Evolutionary conservation across 805 yeast genomes (phyloP).

Genomic region (Saturnispora galanensis): DNA sequence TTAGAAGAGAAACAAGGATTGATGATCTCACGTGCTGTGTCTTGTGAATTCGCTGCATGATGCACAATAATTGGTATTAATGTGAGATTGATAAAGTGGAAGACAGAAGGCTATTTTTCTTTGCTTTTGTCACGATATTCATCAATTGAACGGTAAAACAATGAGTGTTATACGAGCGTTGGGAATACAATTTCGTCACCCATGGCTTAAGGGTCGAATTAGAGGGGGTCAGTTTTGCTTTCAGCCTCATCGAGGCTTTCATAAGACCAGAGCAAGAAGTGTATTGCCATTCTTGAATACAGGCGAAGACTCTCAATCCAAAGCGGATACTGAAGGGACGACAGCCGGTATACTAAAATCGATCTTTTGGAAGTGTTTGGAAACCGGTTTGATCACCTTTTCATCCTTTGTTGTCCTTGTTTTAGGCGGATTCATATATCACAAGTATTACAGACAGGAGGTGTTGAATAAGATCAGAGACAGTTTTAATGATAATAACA

Average conservation of each 20-base stretch:
- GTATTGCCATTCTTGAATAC: neutral
- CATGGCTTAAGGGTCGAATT: too few species aligned
- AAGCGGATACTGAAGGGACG: neutral
- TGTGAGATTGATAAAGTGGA: neutral
- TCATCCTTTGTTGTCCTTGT: slow-evolving; percentile 62
- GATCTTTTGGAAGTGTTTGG: slow-evolving; percentile 35
- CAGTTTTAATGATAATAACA: slow-evolving; percentile 59
- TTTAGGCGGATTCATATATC: slow-evolving; percentile 63
- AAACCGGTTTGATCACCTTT: slow-evolving; percentile 63
- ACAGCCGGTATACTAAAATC: neutral
- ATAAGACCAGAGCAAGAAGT: neutral
- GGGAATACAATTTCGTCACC: too few species aligned
- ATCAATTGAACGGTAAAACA: too few species aligned
- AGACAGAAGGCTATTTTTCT: neutral
- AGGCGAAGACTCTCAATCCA: neutral
- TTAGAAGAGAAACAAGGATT: slow-evolving; percentile 6
- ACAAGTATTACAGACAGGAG: slow-evolving; percentile 45
- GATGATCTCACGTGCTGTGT: slow-evolving; percentile 5
- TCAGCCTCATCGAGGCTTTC: neutral
- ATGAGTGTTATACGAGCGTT: too few species aligned
- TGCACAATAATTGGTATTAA: neutral
- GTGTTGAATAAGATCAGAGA: slow-evolving; percentile 53
- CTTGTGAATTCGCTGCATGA: slow-evolving; percentile 8
- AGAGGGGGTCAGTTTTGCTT: too few species aligned
- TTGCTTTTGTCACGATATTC: neutral